A percentile compares a stretch with the other conserved stretches of the same genome.
phyloP scores from a whole-genome alignment of 2,329 filamentous ascomycete species.

The Cercospora sp. region DNA sequence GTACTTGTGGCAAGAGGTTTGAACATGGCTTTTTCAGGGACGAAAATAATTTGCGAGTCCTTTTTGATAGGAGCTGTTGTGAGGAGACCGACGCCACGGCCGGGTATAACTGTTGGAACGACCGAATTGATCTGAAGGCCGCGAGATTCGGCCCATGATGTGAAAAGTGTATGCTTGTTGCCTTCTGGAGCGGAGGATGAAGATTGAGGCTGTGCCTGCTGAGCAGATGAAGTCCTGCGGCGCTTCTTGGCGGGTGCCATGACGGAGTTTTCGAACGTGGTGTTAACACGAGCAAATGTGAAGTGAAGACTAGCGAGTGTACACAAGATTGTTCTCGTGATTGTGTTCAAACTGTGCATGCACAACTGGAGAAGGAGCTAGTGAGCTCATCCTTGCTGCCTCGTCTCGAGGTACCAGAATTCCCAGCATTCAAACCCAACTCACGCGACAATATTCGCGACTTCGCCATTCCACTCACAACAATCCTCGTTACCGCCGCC shows the following conservation, averaged over 20 bases:
- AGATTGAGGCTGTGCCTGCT: not conserved
- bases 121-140: slow-evolving; percentile 70
- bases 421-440: not conserved
- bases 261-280: not conserved
- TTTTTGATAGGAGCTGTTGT: slow-evolving; percentile 65
- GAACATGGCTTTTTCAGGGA: slow-evolving; percentile 65
- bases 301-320: not conserved
- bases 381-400: not conserved
- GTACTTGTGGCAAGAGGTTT: slow-evolving; percentile 49
- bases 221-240: not conserved
- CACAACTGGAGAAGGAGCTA: not conserved
- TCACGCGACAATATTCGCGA: not conserved
- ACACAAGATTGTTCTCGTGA: not conserved
- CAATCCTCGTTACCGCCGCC: not conserved
- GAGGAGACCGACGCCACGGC: slow-evolving; percentile 75
- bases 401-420: slow-evolving; percentile 18
- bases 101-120: slow-evolving; percentile 65
- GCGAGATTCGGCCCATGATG: slow-evolving; percentile 65
- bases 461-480: slow-evolving; percentile 6
- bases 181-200: not conserved
- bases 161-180: slow-evolving; percentile 56
- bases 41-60: slow-evolving; percentile 62
- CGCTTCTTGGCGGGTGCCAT: slow-evolving; percentile 19
- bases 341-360: not conserved
- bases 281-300: not conserved